Evolutionary conservation across 768 basidiomycete genomes (phyloP), one percentile per base, ranked within the genome.

Genomic region (Glaciozyma antarctica): DNA sequence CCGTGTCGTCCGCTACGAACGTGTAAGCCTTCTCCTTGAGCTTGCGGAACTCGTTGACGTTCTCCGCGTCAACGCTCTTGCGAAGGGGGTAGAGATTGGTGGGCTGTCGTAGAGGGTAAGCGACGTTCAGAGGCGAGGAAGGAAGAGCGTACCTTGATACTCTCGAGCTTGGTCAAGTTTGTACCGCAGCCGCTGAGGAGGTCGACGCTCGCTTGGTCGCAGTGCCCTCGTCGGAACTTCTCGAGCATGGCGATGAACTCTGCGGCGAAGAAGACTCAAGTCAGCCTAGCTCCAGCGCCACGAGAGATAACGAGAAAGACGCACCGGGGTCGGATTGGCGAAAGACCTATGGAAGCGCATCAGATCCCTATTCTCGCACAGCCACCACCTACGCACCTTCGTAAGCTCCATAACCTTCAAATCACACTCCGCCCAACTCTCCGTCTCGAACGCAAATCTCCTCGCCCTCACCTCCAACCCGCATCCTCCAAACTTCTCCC

Each of bases 31-130:
- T 71, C 53, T 71, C 73, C 32, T 73, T 70, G 28, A 79, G 70
- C 45, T 66, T 68, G 1, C 38, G 47, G 24, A 78, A 70, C 52
- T 78, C 74, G 34, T 62, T 59, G 0, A 13, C 10, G 65, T 79
- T 79, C 53, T 78, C 71, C 30, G 65, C 30, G 44, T 78, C 77
- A 52, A 79, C 79, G 62, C 76, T 75, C 56, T 75, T 71, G 13
- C 77, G 71, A 1, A 75, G 70, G n/a, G 70, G 66, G 26, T 67
- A 67, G 5, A 71, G 70, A 34, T 71, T 71, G 1, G 70, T 71
- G 5, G 70, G 70, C 70, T 71, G 30, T 10, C 8, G 26, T 9
- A 9, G 2, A n/a, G 28, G 5, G 3, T 19, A 17, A 61, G 19
- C 12, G 0, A 12, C 48, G 22, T n/a, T 2, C 24, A 32, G 32